phyloP scores from a whole-genome alignment of 2,329 filamentous ascomycete genomes.

The Phaeosphaeriaceae sp. region DNA sequence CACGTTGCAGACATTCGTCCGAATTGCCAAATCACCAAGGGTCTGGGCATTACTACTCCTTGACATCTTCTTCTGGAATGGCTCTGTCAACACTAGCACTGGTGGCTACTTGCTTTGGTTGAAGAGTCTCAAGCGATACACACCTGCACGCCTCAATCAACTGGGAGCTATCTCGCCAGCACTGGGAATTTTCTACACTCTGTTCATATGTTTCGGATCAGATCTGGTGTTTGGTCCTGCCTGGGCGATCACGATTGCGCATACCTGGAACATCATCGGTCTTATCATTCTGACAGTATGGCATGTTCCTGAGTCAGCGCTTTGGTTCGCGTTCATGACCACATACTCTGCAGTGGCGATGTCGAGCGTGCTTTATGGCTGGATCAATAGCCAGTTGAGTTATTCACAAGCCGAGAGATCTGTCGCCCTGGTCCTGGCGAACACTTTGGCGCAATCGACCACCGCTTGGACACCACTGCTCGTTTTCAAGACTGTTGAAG shows the following conservation, averaged over 20 bases:
- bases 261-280: constrained; percentile 60
- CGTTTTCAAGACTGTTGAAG: constrained; percentile 58
- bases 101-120: constrained; percentile 66
- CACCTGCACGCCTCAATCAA: constrained; percentile 57
- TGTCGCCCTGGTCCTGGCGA: constrained; percentile 60
- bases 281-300: constrained; percentile 63
- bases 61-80: constrained; percentile 66
- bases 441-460: constrained; percentile 61
- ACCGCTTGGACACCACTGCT: constrained; percentile 64
- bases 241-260: constrained; percentile 62
- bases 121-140: constrained; percentile 61
- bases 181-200: constrained; percentile 63
- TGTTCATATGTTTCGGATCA: constrained; percentile 62
- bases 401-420: constrained; percentile 57
- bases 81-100: constrained; percentile 53
- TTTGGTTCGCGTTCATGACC: constrained; percentile 62
- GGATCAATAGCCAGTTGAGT: constrained; percentile 61
- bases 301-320: constrained; percentile 62
- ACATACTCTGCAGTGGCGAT: constrained; percentile 60
- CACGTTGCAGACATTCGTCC: constrained; percentile 26
- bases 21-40: constrained; percentile 48
- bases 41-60: constrained; percentile 61
- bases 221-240: constrained; percentile 61
- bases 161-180: constrained; percentile 61
- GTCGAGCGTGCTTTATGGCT: constrained; percentile 64